Percentiles rank a stretch among this genome's conserved stretches.
phyloP scores from a whole-genome alignment of 108 stramenopile species.

The Schizochytrium sp. region DNA sequence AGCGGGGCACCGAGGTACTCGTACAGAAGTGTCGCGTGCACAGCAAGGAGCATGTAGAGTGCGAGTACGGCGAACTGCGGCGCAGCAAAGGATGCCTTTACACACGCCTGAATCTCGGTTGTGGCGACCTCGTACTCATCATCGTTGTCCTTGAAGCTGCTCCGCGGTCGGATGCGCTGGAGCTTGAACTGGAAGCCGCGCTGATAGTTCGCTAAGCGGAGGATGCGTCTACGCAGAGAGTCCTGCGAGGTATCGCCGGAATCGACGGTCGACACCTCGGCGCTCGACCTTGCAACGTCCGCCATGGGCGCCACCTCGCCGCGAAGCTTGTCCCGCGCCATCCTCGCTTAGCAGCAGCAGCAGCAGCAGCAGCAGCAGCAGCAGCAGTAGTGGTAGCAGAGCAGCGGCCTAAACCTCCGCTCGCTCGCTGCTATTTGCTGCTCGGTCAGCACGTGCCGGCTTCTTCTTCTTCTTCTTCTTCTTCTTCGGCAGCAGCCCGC shows the following conservation, averaged over 20 bases:
- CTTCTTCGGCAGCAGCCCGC: too few relatives aligned
- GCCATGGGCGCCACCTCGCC: too few relatives aligned
- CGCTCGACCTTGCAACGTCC: too few relatives aligned
- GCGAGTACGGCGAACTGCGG: slow-evolving; percentile 24
- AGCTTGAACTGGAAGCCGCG: not conserved
- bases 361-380: too few relatives aligned
- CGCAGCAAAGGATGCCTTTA: not conserved
- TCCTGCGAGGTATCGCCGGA: not conserved
- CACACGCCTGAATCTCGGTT: not conserved
- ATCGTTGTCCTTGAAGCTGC: not conserved
- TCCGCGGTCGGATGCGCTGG: not conserved
- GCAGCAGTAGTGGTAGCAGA: too few relatives aligned
- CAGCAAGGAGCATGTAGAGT: slow-evolving; percentile 28
- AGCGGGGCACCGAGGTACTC: slow-evolving; percentile 28
- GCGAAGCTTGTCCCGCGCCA: too few relatives aligned
- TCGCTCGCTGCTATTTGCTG: too few relatives aligned
- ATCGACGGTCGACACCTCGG: too few relatives aligned
- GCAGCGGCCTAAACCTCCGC: too few relatives aligned
- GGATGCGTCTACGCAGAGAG: not conserved
- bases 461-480: too few relatives aligned
- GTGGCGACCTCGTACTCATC: not conserved
- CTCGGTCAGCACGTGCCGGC: too few relatives aligned
- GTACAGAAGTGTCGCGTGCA: slow-evolving; percentile 28
- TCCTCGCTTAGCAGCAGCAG: too few relatives aligned
- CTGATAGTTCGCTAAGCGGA: not conserved